Base-by-base conservation (phyloP, 441 rosid genomes). In the Erodium moschatum region DNA sequence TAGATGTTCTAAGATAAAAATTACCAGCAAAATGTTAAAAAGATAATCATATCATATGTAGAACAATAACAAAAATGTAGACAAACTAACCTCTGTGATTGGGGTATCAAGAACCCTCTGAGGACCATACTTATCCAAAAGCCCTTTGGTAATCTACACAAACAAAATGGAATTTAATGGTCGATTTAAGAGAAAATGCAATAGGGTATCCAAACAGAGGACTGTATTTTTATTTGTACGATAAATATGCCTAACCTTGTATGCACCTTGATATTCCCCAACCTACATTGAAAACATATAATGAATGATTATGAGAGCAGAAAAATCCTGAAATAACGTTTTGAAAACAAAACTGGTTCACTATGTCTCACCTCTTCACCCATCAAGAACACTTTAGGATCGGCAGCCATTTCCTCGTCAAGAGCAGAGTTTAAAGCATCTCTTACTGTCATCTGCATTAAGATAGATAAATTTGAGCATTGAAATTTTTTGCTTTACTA, bases 91-190 rank as follows among this genome's bases (percentile, higher is more conserved):
- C 96, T 93, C 96, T 12, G 97, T 89, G 74, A 91, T 94, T 40
- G 98, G 98, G 40, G 98, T 94, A 75, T 94, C 97, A 46, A 81
- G 86, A 79, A 94, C 97, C 82, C 98, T 86, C 48, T 89, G 96
- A 65, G 96, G 98, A 74, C 97, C 97, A 81, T 89, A 88, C 80
- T 88, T 91, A 58, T 91, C 96, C 88, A 94, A 69, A 66, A 94
- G 89, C 35, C 97, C 96, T 83, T 89, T 94, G 66, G 96, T 44
- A 64, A 93, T 81, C 97, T 93, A 75, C n/a, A 0, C 38, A 33
- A 33, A 68, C 40, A 58, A 74, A 63, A 74, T 56, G 19, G 46
- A 58, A 65, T 31, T 33, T 65, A 46, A 67, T 52, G 76, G 62
- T 33, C 6, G 42, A 69, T 44, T 21, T 19, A 5, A 60, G 20